Base-by-base conservation (phyloP, 2,329 filamentous ascomycete genomes). In the Colletotrichum liriopes region DNA sequence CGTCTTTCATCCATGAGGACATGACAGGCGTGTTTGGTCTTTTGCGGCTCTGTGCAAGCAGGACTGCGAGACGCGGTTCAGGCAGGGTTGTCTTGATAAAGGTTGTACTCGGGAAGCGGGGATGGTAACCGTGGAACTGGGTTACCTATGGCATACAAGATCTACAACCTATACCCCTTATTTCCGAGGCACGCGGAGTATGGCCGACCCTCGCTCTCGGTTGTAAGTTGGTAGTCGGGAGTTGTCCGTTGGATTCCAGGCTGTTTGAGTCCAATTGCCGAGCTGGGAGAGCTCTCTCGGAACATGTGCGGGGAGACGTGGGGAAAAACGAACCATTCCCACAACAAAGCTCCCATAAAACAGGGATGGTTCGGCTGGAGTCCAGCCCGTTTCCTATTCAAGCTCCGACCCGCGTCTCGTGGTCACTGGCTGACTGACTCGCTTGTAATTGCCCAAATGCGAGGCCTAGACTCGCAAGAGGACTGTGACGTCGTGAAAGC, bases 1-100 rank as follows among this genome's bases (percentile, higher is more conserved):
- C 43, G 67, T 65, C 52, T 65, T 65, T 45, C 67, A 43, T 65
- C 67, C 61, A 70, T 70, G 45, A 52, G 67, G 67, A 65, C 67
- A 70, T 70, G 67, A 43, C 67, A 70, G 52, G 67, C 67, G 37
- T 45, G 32, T 49, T 32, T 20, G 41, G 26, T 16, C 43, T 35
- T 32, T 51, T n/a, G 55, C 65, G 59, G 43, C 43, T 61, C 43
- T 29, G 23, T 32, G 47, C 60, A 63, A 26, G 45, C 29, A 63
- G 20, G 59, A 51, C 51, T 68, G 59, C 66, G 66, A 68, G 58
- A 68, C 66, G 66, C 59, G 66, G 66, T 61, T 68, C 66, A 16
- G 23, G 54, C 59, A 56, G 32, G 52, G 52, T 37, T 56, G 52
- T n/a, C 18, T 56, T 39, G 12, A 23, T 11, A 37, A 26, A 23